Evolutionary conservation across 768 basidiomycete genomes (phyloP).

Genomic region (Gymnopilus dilepis): DNA sequence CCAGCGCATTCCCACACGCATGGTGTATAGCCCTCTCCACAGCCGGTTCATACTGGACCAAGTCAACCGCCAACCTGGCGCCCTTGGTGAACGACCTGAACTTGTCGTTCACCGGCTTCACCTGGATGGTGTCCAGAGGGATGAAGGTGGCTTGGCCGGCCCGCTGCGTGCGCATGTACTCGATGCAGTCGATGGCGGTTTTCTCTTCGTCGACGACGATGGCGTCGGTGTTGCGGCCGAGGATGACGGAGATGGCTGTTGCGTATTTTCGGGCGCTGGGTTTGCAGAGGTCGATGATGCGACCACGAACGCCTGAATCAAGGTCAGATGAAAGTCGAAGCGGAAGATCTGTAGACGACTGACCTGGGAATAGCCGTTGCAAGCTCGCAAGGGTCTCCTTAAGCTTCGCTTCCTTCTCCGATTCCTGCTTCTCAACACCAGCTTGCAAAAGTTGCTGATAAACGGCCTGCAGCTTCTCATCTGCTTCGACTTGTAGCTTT

Average conservation of each 20-base stretch:
- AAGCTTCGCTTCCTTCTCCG: slow-evolving; percentile 79
- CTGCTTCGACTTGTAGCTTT: slow-evolving; percentile 88
- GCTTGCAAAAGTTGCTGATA: slow-evolving; percentile 89
- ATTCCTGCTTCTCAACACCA: slow-evolving; percentile 86
- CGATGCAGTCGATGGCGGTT: slow-evolving; percentile 96
- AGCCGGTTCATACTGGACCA: slow-evolving; percentile 80
- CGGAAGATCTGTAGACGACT: slow-evolving; percentile 6
- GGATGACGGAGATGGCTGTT: slow-evolving; percentile 86
- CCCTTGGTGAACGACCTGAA: slow-evolving; percentile 91
- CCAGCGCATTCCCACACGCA: slow-evolving; percentile 92
- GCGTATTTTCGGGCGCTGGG: slow-evolving; percentile 93
- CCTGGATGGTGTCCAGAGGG: slow-evolving; percentile 96
- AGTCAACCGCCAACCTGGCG: slow-evolving; percentile 84
- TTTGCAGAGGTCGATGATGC: slow-evolving; percentile 93
- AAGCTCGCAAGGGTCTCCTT: slow-evolving; percentile 87
- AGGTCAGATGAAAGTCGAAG: background rate
- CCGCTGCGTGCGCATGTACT: slow-evolving; percentile 96
- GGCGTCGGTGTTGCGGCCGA: slow-evolving; percentile 94
- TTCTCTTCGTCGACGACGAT: slow-evolving; percentile 97
- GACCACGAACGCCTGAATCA: slow-evolving; percentile 83
- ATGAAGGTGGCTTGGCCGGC: slow-evolving; percentile 97
- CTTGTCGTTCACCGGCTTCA: slow-evolving; percentile 93
- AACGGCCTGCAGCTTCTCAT: slow-evolving; percentile 86
- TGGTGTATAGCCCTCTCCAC: slow-evolving; percentile 96
- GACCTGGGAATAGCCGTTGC: slow-evolving; percentile 90